Evolutionary conservation across 306 rosid species (phyloP).

Genomic region (Prunus mume): DNA sequence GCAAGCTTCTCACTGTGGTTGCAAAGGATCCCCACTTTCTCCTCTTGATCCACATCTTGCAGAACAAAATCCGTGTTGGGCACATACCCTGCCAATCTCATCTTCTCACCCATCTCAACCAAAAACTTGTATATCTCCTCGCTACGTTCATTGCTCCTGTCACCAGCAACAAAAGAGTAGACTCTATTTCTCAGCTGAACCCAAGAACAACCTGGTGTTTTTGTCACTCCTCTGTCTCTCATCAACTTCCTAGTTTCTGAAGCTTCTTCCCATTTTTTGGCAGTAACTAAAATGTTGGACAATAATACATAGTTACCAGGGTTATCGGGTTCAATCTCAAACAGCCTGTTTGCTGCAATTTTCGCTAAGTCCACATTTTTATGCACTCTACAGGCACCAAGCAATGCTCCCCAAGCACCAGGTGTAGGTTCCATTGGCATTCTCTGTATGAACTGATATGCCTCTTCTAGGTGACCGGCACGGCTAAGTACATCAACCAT

Average conservation of each 20-base stretch:
- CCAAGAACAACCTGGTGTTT: slow-evolving; percentile 62
- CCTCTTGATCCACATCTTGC: slow-evolving; percentile 58
- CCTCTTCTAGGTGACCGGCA: slow-evolving; percentile 50
- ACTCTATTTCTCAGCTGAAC: slow-evolving; percentile 50
- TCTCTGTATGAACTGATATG: slow-evolving; percentile 39
- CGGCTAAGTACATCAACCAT: slow-evolving; percentile 52
- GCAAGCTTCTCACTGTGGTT: slow-evolving; percentile 53
- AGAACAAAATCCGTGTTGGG: slow-evolving; percentile 55
- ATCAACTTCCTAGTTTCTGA: slow-evolving; percentile 51
- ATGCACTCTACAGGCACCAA: slow-evolving; percentile 55
- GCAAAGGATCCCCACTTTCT: slow-evolving; percentile 43
- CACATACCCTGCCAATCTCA: slow-evolving; percentile 46
- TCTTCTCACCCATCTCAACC: slow-evolving; percentile 41
- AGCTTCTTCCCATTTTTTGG: slow-evolving; percentile 58
- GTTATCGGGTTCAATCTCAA: slow-evolving; percentile 55
- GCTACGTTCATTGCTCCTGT: slow-evolving; percentile 35
- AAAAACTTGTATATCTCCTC: slow-evolving; percentile 31
- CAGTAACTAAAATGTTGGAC: slow-evolving; percentile 42
- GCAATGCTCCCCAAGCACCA: slow-evolving; percentile 57
- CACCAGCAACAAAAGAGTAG: slow-evolving; percentile 49
- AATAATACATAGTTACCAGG: slow-evolving; percentile 45
- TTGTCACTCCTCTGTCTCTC: slow-evolving; percentile 47
- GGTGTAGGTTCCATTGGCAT: slow-evolving; percentile 60
- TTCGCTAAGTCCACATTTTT: slow-evolving; percentile 44
- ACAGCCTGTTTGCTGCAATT: slow-evolving; percentile 44